A percentile compares a stretch with the other conserved stretches of the same genome.
Conservation (phyloP, 140 eudicot species). For the Stevia rebaudiana region DNA sequence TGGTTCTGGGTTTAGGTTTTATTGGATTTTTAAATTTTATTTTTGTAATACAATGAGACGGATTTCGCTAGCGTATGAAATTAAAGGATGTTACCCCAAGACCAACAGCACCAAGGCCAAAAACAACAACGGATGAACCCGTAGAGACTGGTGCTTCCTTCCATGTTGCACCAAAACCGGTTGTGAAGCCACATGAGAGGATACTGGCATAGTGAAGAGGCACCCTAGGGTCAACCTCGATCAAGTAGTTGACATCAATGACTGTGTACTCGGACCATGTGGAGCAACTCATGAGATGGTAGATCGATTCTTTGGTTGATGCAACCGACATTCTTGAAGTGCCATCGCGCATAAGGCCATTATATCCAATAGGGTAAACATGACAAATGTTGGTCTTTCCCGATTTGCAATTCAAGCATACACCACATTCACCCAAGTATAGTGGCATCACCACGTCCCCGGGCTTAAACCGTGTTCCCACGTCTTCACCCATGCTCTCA, state of each 20-base stretch:
- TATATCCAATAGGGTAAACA: slow-evolving; percentile 22
- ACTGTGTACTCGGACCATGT: slow-evolving; percentile 63
- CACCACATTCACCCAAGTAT: slow-evolving; percentile 52
- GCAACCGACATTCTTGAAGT: slow-evolving; percentile 42
- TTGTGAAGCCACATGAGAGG: slow-evolving; percentile 56
- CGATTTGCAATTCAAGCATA: slow-evolving; percentile 47
- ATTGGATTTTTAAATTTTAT: no score
- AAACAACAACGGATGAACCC: slow-evolving; percentile 53
- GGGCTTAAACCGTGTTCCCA: slow-evolving; percentile 15
- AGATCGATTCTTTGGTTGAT: slow-evolving; percentile 28
- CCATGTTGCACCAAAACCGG: slow-evolving; percentile 59
- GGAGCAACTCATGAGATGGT: slow-evolving; percentile 45
- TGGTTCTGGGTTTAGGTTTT: no score
- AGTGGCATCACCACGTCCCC: slow-evolving; percentile 54
- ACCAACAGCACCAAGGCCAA: slow-evolving; percentile 73
- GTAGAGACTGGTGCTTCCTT: slow-evolving; percentile 32
- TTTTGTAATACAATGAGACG: no score
- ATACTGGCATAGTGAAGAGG: slow-evolving; percentile 49
- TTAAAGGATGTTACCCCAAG: slow-evolving; percentile 43
- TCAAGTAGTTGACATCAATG: slow-evolving; percentile 29
- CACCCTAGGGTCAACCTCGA: slow-evolving; percentile 41
- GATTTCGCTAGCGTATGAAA: no score
- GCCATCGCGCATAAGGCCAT: slow-evolving; percentile 45
- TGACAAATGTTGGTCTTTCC: slow-evolving; percentile 45
- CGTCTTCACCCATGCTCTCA: slow-evolving; percentile 54